Conservation (phyloP, 176 grass and related monocot species). For the Lolium rigidum region DNA sequence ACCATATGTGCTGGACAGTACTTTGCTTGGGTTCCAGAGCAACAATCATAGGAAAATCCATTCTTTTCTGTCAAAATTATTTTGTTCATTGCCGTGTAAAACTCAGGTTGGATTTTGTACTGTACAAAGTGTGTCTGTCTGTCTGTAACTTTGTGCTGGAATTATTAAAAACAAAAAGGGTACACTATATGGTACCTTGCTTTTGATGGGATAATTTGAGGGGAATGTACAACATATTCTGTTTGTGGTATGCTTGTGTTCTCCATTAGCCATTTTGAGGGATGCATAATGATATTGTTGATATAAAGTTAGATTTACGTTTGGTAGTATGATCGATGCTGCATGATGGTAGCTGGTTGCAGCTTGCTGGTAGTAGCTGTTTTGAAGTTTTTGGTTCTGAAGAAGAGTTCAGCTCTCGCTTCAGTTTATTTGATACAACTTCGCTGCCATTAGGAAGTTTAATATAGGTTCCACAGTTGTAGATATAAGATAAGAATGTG, state of each 20-base stretch:
- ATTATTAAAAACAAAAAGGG: not conserved
- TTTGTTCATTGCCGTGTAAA: slow-evolving; percentile 35
- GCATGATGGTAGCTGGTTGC: not conserved
- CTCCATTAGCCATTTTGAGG: not conserved
- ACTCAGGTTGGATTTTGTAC: slow-evolving; percentile 13
- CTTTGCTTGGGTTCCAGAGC: slow-evolving; percentile 18
- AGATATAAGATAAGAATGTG: no score
- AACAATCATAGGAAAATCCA: slow-evolving; percentile 12
- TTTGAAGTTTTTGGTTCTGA: not conserved
- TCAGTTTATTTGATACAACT: not conserved
- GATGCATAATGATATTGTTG: not conserved
- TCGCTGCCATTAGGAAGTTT: slow-evolving; percentile 1
- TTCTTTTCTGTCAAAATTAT: slow-evolving; percentile 20
- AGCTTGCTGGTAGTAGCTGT: not conserved
- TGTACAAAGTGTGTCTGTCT: slow-evolving; percentile 23
- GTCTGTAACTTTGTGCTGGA: slow-evolving; percentile 9
- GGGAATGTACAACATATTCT: not conserved
- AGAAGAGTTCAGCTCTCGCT: not conserved
- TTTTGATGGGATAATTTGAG: slow-evolving; percentile 2
- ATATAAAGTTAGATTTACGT: not conserved
- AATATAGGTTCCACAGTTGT: not conserved
- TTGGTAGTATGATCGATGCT: not conserved
- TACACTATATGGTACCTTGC: slow-evolving; percentile 12
- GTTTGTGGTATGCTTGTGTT: not conserved
- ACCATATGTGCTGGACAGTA: slow-evolving; percentile 32